Evolutionary conservation across 305 asterid genomes (phyloP).

Genomic region (Withania somnifera): DNA sequence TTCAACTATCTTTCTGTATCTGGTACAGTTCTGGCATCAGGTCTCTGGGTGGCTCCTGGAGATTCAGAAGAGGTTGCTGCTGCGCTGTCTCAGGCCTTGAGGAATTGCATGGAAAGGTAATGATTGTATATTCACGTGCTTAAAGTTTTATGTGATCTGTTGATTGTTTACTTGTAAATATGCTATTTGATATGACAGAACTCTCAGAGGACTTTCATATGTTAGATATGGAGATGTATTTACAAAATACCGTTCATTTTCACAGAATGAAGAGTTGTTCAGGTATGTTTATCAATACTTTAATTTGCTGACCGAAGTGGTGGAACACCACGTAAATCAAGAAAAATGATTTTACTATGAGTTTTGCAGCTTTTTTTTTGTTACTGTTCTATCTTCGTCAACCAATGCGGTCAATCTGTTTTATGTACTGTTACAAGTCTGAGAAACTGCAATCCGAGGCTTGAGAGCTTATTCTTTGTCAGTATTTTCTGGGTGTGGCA

Average conservation of each 20-base stretch:
- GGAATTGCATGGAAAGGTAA: conserved; percentile 88
- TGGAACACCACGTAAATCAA: neutral
- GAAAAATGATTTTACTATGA: neutral
- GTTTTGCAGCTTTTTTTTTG: neutral
- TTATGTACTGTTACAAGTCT: neutral
- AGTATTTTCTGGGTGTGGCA: neutral
- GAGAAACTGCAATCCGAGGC: neutral
- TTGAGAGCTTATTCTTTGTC: no score
- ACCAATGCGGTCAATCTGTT: neutral
- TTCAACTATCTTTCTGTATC: neutral
- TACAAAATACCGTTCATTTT: conserved; percentile 72
- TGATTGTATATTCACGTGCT: conserved; percentile 12
- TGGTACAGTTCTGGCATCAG: conserved; percentile 76
- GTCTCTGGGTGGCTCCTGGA: conserved; percentile 98
- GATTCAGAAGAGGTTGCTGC: conserved; percentile 97
- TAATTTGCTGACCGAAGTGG: neutral
- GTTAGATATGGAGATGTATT: conserved; percentile 90
- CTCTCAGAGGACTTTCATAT: conserved; percentile 76
- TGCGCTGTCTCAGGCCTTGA: conserved; percentile 86
- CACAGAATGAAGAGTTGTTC: conserved; percentile 77
- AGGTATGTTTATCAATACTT: conserved; percentile 33
- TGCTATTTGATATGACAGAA: conserved; percentile 43
- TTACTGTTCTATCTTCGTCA: neutral
- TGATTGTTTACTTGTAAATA: conserved; percentile 14
- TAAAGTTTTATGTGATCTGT: conserved; percentile 1